Base-by-base conservation (phyloP, 2,329 filamentous ascomycete genomes). In the Ophiocordyceps sinensis region DNA sequence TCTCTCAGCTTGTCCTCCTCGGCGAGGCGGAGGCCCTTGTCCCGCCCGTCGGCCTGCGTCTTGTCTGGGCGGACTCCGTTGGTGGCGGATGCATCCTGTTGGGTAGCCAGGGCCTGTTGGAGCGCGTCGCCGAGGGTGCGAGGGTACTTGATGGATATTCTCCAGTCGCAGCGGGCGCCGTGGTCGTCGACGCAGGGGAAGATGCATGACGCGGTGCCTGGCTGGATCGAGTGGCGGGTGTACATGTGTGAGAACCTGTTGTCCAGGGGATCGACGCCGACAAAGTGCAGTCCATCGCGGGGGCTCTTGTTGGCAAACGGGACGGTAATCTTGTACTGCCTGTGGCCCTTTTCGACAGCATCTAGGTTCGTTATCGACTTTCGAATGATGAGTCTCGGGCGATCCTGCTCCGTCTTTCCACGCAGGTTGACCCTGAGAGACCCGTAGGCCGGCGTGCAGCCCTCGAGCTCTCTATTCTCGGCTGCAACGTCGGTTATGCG, bases 161-260 rank as follows among this genome's bases (percentile, higher is more conserved):
- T 85, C 85, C 91, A 98, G 11, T 80, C 79, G 53, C 82, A 89
- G 42, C 86, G 75, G 43, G 84, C 80, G 29, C 79, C 78, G 21
- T 82, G 76, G 55, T 94, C 84, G 56, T 98, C 91, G 40, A 96
- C 72, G 57, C 91, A 96, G 1, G 91, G 91, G 53, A 98, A 98
- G 23, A 96, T 77, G 50, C 82, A 88, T 37, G 80, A 89, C 1
- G 86, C 80, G 15, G 78, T 80, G 28, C 88, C 87, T 0, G 86
- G 77, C 45, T 84, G 80, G 35, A 82, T 67, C 2, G 81, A 83
- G 53, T 89, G 87, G 34, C 80, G 81, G 1, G 89, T 94, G 59
- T 94, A 98, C 38, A 85, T 79, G 63, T 98, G 89, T 0, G 91
- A 87, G 58, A 88, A 98, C 45, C 88, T 76, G 42, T 70, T 70